Conservation (phyloP, 352 stramenopile species). For the Phytophthora megakarya region DNA sequence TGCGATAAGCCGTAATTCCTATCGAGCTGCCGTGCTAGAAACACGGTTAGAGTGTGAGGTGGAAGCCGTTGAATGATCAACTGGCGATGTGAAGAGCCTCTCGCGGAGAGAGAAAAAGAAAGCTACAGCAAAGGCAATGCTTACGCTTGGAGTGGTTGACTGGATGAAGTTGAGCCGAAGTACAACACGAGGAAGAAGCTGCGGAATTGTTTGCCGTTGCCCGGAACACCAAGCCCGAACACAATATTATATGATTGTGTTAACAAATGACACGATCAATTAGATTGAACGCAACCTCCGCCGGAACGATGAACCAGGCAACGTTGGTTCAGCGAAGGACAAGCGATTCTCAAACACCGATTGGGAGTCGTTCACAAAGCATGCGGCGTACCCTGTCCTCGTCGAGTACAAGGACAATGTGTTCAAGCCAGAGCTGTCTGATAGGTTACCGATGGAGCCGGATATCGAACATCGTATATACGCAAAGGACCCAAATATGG, state of each 20-base stretch:
- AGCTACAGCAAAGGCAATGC: slow-evolving; percentile 12
- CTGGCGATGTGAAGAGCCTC: slow-evolving; percentile 4
- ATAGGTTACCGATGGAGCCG: slow-evolving; percentile 3
- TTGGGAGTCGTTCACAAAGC: slow-evolving; percentile 4
- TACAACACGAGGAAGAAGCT: slow-evolving; percentile 28
- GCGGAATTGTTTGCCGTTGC: slow-evolving; percentile 14
- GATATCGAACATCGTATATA: too few relatives aligned
- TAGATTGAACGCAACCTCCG: background rate
- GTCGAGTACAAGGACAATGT: slow-evolving; percentile 14
- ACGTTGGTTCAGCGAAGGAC: slow-evolving; percentile 12
- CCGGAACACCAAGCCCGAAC: slow-evolving; percentile 1
- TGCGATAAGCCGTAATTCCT: slow-evolving; percentile 17
- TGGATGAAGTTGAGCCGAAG: slow-evolving; percentile 20
- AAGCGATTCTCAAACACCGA: slow-evolving; percentile 14
- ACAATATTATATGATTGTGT: slow-evolving; percentile 21
- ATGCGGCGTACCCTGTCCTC: slow-evolving; percentile 6
- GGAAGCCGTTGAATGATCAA: slow-evolving; percentile 10
- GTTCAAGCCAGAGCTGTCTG: slow-evolving; percentile 20
- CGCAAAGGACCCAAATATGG: too few relatives aligned
- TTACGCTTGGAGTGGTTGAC: slow-evolving; percentile 13
- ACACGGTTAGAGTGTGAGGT: background rate
- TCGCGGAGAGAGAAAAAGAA: slow-evolving; percentile 13
- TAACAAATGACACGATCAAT: slow-evolving; percentile 22
- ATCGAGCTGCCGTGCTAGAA: slow-evolving; percentile 12
- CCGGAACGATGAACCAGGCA: slow-evolving; percentile 7